Conservation (phyloP, 805 yeast species). For the Hanseniaspora lindneri region DNA sequence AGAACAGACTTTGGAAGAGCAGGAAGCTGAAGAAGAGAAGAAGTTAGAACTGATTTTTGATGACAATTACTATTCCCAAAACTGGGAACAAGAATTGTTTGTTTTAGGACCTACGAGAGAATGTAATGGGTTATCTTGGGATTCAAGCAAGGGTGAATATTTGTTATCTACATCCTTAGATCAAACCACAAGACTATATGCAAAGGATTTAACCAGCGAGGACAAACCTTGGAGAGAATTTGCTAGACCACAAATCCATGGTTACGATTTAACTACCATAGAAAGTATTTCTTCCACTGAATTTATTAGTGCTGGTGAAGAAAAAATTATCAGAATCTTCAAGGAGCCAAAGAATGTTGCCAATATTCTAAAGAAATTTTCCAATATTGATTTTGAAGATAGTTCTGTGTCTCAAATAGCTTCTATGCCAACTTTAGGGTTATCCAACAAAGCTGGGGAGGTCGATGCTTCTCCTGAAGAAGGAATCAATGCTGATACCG, state of each 20-base stretch:
- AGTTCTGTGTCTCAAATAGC: conserved; percentile 64
- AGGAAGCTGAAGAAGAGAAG: conserved; percentile 23
- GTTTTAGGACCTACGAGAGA: conserved; percentile 66
- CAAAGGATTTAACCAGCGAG: conserved; percentile 30
- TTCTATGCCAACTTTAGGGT: conserved; percentile 80
- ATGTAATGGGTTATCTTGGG: conserved; percentile 73
- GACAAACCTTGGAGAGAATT: conserved; percentile 70
- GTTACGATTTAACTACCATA: conserved; percentile 85
- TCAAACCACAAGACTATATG: conserved; percentile 80
- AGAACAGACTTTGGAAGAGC: neutral
- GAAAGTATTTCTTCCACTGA: conserved; percentile 46
- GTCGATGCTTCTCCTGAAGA: conserved; percentile 35
- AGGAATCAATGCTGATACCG: conserved; percentile 31
- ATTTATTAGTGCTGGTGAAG: conserved; percentile 93
- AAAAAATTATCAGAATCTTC: conserved; percentile 78
- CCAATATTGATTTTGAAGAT: conserved; percentile 33
- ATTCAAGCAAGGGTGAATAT: conserved; percentile 46
- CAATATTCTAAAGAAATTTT: conserved; percentile 42
- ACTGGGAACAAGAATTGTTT: conserved; percentile 32
- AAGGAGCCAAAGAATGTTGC: conserved; percentile 77
- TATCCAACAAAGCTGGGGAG: conserved; percentile 76
- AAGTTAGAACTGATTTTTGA: conserved; percentile 11
- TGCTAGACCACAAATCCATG: conserved; percentile 96
- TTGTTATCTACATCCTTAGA: conserved; percentile 72
- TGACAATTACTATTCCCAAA: conserved; percentile 9